Evolutionary conservation across 1,139 yeast genomes (phyloP), one percentile per base, ranked within the genome.

Genomic region (Suhomyces maxii): DNA sequence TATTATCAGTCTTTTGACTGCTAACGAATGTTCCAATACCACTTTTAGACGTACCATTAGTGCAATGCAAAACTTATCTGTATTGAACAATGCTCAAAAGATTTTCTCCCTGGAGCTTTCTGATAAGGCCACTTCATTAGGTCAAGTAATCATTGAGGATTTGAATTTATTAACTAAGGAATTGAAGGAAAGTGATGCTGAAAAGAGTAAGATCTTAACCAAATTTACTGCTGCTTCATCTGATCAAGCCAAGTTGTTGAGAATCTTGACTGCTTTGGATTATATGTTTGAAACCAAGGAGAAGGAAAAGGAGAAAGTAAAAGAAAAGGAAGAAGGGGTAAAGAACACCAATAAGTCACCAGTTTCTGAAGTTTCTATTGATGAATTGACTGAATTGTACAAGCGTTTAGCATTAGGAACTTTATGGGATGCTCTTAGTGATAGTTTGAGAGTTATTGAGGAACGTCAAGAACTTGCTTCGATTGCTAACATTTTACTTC

Each of bases 201-300:
- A 73, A 1, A 81, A 79, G 44, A 76, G 79, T 23, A 80, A 79
- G 42, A 65, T 78, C 2, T 73, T 90, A 53, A 71, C 81, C 13
- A 82, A 81, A 55, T 89, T 91, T 59, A 86, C 95, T 12, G 83
- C 91, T 0, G 82, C 91, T 2, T 83, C 89, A 41, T 87, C 97
- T 0, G 90, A 87, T 50, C 98, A 91, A 63, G 89, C 97, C 8
- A 90, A 90, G 58, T 68, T 93, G 18, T 71, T 93, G 48, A 76
- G 97, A 45, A 84, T 90, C 6, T 73, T 91, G 55, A 91, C 98
- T 0, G 97, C 97, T 0, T 76, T 91, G 52, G 97, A 91, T 59
- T 90, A 86, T 58, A 76, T 91, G 65, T 86, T 82, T 64, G 87
- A 83, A 51, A 65, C 75, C 1, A 69, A 61, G 33, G 66, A 61